phyloP scores from a whole-genome alignment of 495 filamentous ascomycete species.

The Acidomyces sp. region DNA sequence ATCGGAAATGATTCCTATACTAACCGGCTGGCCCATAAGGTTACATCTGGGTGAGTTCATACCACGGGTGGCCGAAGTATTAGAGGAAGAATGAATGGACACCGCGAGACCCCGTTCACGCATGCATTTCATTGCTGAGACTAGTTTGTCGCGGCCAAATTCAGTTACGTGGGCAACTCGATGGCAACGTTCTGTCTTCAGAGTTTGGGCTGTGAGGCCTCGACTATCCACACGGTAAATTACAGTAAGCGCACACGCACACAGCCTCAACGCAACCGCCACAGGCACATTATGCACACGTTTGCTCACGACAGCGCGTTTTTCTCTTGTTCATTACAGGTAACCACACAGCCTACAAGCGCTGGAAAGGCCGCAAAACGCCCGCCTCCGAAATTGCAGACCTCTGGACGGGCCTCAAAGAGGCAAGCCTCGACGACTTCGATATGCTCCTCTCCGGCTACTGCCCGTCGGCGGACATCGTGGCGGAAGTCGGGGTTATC shows the following conservation, averaged over 20 bases:
- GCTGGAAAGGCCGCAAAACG: conserved; percentile 68
- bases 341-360: conserved; percentile 84
- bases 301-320: too few relatives aligned
- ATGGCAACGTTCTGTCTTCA: conserved; percentile 91
- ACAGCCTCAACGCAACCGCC: too few relatives aligned
- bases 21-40: too few relatives aligned
- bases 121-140: too few relatives aligned
- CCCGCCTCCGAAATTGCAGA: conserved; percentile 72
- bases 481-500: conserved; percentile 74
- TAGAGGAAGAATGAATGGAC: too few relatives aligned
- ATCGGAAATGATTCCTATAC: conserved; percentile 4
- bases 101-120: too few relatives aligned
- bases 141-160: too few relatives aligned
- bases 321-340: conserved; percentile 48
- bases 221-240: conserved; percentile 86
- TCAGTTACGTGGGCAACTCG: conserved; percentile 90
- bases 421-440: conserved; percentile 64
- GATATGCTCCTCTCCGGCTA: conserved; percentile 90
- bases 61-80: too few relatives aligned
- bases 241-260: conserved; percentile 82
- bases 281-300: too few relatives aligned
- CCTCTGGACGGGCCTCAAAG: conserved; percentile 69
- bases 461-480: conserved; percentile 67
- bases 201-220: conserved; percentile 80
- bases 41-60: conserved; percentile 31